Conservation (phyloP, 2,329 filamentous ascomycete species). For the Bipolaris sorokiniana region DNA sequence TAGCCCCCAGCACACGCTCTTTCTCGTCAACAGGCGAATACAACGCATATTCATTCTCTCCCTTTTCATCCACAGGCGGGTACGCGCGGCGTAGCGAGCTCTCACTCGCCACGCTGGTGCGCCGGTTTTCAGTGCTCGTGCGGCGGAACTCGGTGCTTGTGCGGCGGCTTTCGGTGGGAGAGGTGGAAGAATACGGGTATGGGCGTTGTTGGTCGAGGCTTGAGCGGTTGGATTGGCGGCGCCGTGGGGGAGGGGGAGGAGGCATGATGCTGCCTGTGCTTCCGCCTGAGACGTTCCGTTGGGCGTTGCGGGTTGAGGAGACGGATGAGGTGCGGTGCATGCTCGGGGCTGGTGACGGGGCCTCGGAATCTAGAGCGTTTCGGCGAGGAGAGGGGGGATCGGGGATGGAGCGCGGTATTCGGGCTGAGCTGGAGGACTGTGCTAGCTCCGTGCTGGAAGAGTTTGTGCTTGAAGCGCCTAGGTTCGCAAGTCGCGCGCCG, state of each 20-base stretch:
- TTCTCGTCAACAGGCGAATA: constrained; percentile 39
- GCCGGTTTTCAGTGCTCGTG: constrained; percentile 39
- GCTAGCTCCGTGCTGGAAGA: constrained; percentile 42
- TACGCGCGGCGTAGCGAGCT: constrained; percentile 39
- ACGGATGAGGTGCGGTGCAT: constrained; percentile 37
- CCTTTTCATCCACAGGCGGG: constrained; percentile 23
- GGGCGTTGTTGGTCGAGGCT: constrained; percentile 43
- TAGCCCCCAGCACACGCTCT: constrained; percentile 22
- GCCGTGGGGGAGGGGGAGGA: constrained; percentile 43
- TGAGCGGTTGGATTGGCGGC: constrained; percentile 41
- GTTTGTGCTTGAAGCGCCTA: constrained; percentile 34
- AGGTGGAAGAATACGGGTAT: constrained; percentile 17
- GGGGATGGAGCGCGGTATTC: constrained; percentile 29
- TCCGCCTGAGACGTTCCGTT: constrained; percentile 37
- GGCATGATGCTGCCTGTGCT: constrained; percentile 29
- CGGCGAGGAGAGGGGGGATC: constrained; percentile 32
- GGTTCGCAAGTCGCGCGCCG: constrained; percentile 34
- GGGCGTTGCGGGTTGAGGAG: constrained; percentile 33
- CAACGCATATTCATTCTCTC: constrained; percentile 29
- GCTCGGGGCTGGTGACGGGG: constrained; percentile 26
- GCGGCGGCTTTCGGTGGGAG: constrained; percentile 37
- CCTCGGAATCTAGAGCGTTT: constrained; percentile 34
- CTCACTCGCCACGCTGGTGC: constrained; percentile 44
- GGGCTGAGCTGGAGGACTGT: constrained; percentile 25
- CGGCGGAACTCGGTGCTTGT: constrained; percentile 38